Base-by-base conservation (phyloP, 1,284 basidiomycete species). In the Somion occarium region DNA sequence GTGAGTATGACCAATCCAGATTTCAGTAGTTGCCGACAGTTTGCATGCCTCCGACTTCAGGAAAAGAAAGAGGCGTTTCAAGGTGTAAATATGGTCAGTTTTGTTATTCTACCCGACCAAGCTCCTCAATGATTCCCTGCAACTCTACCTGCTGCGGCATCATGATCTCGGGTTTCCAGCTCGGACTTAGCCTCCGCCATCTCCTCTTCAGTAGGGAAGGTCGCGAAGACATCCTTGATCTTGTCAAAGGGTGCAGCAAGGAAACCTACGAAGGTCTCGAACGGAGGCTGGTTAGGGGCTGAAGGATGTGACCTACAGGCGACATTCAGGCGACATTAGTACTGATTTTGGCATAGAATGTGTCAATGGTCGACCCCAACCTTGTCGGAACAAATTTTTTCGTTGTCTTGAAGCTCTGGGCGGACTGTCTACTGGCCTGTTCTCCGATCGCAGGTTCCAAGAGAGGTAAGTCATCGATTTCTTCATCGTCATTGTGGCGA, bases 381-480 rank as follows among this genome's bases (percentile, higher is more conserved):
- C 77, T 69, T 7, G 83, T 85, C 0, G 82, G 83, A 1, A 73
- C 82, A 53, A 85, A 82, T 59, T 78, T 79, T 70, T 87, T 85
- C 3, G 82, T 85, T 52, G 71, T 66, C 54, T 68, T 71, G 67
- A 85, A 85, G 38, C 61, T 68, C 22, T 57, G 52, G 0, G 80
- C 80, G 0, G 78, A 76, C 5, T 66, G 51, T 34, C 66, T 60
- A 53, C 76, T 76, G 1, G 62, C 70, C 0, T 73, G 68, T 5
- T 61, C 55, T 3, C 75, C 73, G 19, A 83, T 66, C 13, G 62
- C 64, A 3, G 72, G 65, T 61, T 82, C 78, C 11, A 84, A 71
- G 15, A 70, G 57, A 1, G 82, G 81, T 0, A 84, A 66, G 59
- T 84, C 82, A 18, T 78, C 69, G 25, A 65, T 60, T 56, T 83